Evolutionary conservation across 208 protist species (phyloP).

Genomic region (Naegleria lovaniensis): DNA sequence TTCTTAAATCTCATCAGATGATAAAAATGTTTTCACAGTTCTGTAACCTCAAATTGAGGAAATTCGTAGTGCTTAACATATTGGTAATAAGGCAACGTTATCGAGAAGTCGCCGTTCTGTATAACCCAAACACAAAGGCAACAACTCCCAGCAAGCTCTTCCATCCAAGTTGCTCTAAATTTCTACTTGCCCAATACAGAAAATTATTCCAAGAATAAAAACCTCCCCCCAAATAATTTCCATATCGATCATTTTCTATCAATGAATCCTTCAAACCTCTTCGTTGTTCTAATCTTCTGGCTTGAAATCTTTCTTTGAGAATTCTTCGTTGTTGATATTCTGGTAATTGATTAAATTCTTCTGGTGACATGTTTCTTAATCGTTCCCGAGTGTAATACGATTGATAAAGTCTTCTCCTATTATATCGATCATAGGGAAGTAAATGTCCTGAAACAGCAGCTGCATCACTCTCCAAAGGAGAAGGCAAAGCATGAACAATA

Average conservation of each 20-base stretch:
- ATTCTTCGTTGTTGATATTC: conserved; percentile 27
- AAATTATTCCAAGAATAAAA: not conserved
- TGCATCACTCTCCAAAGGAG: not conserved
- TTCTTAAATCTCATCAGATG: too few species aligned
- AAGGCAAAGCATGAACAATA: conserved; percentile 9
- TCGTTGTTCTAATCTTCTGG: not conserved
- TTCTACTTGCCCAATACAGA: not conserved
- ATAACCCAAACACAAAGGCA: conserved; percentile 11
- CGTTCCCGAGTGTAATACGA: not conserved
- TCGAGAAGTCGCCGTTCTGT: not conserved
- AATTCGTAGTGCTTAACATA: too few species aligned
- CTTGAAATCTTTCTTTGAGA: conserved; percentile 21
- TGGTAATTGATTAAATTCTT: conserved; percentile 30
- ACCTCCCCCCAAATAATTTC: not conserved
- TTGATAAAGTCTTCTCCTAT: not conserved
- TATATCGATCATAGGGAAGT: not conserved
- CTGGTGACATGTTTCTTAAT: not conserved
- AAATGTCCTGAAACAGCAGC: not conserved
- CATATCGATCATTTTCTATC: not conserved
- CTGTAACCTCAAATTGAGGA: too few species aligned
- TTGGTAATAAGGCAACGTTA: too few species aligned
- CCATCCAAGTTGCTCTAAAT: conserved; percentile 15
- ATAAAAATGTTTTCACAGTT: too few species aligned
- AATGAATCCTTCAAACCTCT: not conserved
- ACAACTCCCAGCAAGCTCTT: not conserved